A percentile compares a stretch with the other conserved stretches of the same genome.
These are phyloP conservation scores for Quercus bicolor DNA, from an alignment of 306 rosid genomes.

Conservation along the genomic window DNA sequence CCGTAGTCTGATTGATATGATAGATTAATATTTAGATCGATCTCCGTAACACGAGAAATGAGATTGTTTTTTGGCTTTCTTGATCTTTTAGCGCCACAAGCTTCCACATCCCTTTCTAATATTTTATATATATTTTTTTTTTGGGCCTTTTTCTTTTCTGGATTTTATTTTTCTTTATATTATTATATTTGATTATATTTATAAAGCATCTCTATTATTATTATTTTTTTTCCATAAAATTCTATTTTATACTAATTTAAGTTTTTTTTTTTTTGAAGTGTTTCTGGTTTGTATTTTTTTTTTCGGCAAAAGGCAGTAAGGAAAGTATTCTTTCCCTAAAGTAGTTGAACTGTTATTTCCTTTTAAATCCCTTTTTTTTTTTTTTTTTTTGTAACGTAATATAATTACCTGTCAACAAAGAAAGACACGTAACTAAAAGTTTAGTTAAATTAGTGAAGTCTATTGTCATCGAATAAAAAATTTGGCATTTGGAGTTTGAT, in stretches of 20 bases:
- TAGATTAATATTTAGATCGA: no score
- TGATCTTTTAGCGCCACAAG: slow-evolving; percentile 2
- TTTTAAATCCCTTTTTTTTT: no score
- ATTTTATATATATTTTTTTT: not conserved
- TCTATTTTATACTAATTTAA: accelerated
- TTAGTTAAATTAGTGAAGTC: no score
- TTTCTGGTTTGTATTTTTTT: no score
- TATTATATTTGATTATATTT: not conserved
- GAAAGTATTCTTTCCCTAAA: no score
- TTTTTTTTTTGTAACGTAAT: not conserved
- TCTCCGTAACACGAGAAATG: not conserved
- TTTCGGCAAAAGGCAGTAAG: no score
- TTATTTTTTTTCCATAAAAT: no score
- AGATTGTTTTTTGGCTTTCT: not conserved
- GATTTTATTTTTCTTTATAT: not conserved
- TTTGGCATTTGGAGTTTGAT: accelerated
- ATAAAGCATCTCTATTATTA: not conserved
- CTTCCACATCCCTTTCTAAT: slow-evolving; percentile 4
- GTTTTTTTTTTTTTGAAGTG: no score
- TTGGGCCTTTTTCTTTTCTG: not conserved
- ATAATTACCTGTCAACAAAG: not conserved
- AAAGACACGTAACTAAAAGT: accelerated
- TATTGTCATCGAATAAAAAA: no score
- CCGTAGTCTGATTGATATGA: not conserved
- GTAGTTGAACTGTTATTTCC: no score